Base-by-base conservation (phyloP, 441 rosid species). In the Biscutella auriculata region DNA sequence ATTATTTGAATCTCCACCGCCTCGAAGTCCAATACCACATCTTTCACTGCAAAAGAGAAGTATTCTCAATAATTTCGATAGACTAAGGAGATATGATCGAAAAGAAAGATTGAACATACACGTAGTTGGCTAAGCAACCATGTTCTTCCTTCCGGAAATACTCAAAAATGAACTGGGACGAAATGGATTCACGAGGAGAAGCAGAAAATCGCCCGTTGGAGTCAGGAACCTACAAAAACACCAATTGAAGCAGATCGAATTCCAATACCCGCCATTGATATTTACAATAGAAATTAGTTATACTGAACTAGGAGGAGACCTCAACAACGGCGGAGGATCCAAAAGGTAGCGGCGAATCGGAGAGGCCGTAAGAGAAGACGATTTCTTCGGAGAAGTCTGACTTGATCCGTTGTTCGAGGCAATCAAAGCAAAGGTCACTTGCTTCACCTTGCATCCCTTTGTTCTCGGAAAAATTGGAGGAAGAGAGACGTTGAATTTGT, bases 281-380 rank as follows among this genome's bases (percentile, higher is more conserved):
- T 41, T 12, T 55, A 47, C 4, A 10, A 13, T 11, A 25, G 26
- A 6, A n/a, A n/a, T n/a, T n/a, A n/a, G n/a, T n/a, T 0, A 12
- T 1, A 8, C 14, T 14, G 11, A 26, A 30, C 1, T 4, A 14
- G 37, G 25, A 21, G 10, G 27, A 35, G 16, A 84, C 91, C 88
- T 85, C 73, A 13, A 88, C 89, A 37, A 85, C 80, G 45, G 94
- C 91, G 60, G 94, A 75, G 67, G 86, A 84, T 30, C 79, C 86
- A 55, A 78, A 74, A 52, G 95, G 95, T 17, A 88, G 79, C 40
- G 85, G 73, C 27, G 87, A 84, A 71, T 78, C 75, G 57, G 94
- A 79, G 54, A 86, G 60, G 67, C 83, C 95, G 68, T 79, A 70
- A 37, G 77, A 81, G 76, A 84, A 81, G 50, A 67, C 27, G 21